Percentiles rank a stretch among this genome's conserved stretches.
These are phyloP conservation scores for Xylaria sp. DNA, from an alignment of 2,329 filamentous ascomycete species.

Conservation along the genomic window DNA sequence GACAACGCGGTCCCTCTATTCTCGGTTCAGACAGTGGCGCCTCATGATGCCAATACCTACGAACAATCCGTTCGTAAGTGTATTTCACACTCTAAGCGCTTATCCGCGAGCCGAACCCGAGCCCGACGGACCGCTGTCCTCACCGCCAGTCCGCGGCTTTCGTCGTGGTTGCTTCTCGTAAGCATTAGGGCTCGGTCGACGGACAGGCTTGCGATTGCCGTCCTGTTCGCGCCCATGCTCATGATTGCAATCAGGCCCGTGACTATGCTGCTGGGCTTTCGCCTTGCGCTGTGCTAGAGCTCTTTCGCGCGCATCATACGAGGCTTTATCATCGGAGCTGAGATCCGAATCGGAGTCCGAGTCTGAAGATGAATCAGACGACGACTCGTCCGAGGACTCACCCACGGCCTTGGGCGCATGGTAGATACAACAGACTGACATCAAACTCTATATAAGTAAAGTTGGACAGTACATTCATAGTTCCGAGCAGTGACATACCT, in stretches of 20 bases:
- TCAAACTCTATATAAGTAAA: constrained; percentile 21
- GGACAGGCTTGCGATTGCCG: constrained; percentile 35
- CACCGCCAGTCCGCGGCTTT: constrained; percentile 53
- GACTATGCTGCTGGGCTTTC: constrained; percentile 44
- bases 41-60: neutral
- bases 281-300: constrained; percentile 42
- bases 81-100: constrained; percentile 1
- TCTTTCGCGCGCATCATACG: constrained; percentile 45
- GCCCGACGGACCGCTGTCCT: constrained; percentile 14
- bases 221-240: constrained; percentile 44
- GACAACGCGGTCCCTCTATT: neutral
- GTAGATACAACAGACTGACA: constrained; percentile 96
- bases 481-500: constrained; percentile 62
- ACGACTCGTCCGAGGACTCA: constrained; percentile 73
- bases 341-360: constrained; percentile 67
- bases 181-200: constrained; percentile 78
- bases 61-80: neutral
- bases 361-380: constrained; percentile 62
- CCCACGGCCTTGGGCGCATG: constrained; percentile 83
- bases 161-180: constrained; percentile 80
- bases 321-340: constrained; percentile 35
- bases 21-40: no score
- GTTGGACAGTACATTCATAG: neutral
- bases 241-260: constrained; percentile 44
- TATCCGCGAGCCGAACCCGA: neutral